Base-by-base conservation (phyloP, 2,329 filamentous ascomycete genomes). In the Teratosphaeria pseudoeucalypti region DNA sequence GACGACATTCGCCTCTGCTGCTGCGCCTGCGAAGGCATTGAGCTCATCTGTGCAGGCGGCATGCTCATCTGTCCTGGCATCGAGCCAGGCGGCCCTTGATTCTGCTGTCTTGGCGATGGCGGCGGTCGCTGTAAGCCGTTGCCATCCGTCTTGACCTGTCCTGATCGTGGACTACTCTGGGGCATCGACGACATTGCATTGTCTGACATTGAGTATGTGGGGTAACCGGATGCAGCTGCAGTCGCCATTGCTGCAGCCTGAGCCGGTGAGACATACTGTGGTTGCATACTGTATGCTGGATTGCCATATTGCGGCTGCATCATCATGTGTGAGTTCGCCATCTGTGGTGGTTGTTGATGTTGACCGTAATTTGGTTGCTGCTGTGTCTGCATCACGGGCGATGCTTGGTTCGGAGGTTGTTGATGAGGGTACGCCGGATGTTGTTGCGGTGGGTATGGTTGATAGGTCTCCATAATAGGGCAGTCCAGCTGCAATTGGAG, bases 161-260 rank as follows among this genome's bases (percentile, higher is more conserved):
- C 79, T 82, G 94, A 85, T 63, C 90, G 84, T 55, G 91, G 90
- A 3, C 90, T 95, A 26, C 85, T 74, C 72, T 81, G 76, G 81
- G 80, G 77, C 81, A 84, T 85, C 23, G 83, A 81, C 74, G 80
- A 76, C 80, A 83, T 85, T 16, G 83, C 81, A 73, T 81, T 75
- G 58, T 88, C 85, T 56, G 86, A 78, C 76, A 91, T 84, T 65
- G 87, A 86, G 62, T 88, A 32, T 66, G 88, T 88, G 63, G 77
- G 84, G 62, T 90, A 87, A 49, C 92, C 92, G 6, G 91, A 92
- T 11, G 92, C 92, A 1, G 92, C 92, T 19, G 92, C 92, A 1
- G 92, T 96, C 26, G 88, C 92, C 89, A 96, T 94, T 60, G 92
- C 92, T 56, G 92, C 92, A 14, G 91, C 91, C 74, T 95, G 90